phyloP scores from a whole-genome alignment of 1,284 basidiomycete species.

The Puccinia novopanici region DNA sequence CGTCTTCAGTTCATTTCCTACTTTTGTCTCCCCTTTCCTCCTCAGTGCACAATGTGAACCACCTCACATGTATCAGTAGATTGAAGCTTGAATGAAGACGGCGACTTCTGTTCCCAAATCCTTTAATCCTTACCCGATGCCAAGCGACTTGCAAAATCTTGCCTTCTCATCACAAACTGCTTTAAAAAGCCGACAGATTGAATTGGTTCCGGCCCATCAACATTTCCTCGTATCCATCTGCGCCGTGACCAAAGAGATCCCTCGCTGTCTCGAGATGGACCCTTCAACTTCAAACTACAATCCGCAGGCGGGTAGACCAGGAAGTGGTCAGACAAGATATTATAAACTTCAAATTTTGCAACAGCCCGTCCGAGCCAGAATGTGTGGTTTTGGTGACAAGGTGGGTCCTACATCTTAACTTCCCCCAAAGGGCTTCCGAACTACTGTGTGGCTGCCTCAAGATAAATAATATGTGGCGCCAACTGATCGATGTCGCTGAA shows the following conservation, averaged over 20 bases:
- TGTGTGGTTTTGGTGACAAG: conserved; percentile 93
- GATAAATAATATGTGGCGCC: background rate
- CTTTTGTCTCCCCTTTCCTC: background rate
- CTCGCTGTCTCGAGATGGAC: background rate
- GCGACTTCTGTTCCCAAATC: background rate
- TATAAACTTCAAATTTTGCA: conserved; percentile 81
- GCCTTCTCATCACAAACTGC: background rate
- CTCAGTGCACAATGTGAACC: background rate
- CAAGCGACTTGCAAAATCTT: background rate
- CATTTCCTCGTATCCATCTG: background rate
- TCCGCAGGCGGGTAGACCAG: conserved; percentile 16
- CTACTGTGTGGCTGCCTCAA: background rate
- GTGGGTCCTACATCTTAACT: conserved; percentile 60
- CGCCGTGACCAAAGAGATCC: background rate
- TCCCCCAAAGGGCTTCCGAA: background rate
- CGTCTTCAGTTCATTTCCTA: background rate
- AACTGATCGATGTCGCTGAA: background rate
- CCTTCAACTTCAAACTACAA: background rate
- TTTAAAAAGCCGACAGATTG: background rate
- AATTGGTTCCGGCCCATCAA: background rate
- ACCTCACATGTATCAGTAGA: background rate
- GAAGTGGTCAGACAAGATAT: conserved; percentile 63
- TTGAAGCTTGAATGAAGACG: background rate
- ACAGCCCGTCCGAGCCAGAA: conserved; percentile 80
- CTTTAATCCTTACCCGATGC: background rate